These are phyloP conservation scores for Lachancea cidri DNA, from an alignment of 805 yeast genomes.

Conservation along the genomic window DNA sequence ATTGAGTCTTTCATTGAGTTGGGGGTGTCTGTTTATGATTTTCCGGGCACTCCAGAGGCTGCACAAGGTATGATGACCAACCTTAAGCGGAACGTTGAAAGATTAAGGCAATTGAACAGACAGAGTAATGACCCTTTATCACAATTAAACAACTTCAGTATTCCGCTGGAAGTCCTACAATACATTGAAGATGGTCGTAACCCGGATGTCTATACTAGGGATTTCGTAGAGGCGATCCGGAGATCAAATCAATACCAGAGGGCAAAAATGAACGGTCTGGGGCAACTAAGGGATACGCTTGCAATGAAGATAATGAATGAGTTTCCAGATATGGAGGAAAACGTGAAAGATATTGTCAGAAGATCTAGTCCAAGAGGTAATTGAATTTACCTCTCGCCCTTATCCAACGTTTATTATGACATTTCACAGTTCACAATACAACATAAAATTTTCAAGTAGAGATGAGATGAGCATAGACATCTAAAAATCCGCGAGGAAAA, in stretches of 20 bases:
- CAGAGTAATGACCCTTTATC: constrained; percentile 29
- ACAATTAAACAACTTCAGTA: constrained; percentile 38
- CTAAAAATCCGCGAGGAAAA: too few species aligned
- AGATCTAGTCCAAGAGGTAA: constrained; percentile 27
- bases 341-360: constrained; percentile 51
- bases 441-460: not conserved
- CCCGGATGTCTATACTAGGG: constrained; percentile 95
- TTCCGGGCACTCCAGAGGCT: constrained; percentile 82
- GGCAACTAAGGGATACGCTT: constrained; percentile 55
- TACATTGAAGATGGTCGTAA: constrained; percentile 95
- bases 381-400: too few species aligned
- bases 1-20: constrained; percentile 82
- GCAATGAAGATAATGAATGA: constrained; percentile 67
- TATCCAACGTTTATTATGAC: not conserved
- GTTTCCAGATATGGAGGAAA: constrained; percentile 66
- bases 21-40: constrained; percentile 90
- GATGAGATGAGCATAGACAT: constrained; percentile 1
- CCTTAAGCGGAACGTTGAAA: constrained; percentile 38
- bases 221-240: constrained; percentile 90
- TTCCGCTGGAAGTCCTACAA: constrained; percentile 81
- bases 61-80: constrained; percentile 45
- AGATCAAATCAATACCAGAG: constrained; percentile 81
- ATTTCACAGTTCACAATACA: too few species aligned
- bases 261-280: constrained; percentile 74
- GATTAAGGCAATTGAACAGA: constrained; percentile 33